Conservation (phyloP, 106 monocot species). For the Dioscorea alata region DNA sequence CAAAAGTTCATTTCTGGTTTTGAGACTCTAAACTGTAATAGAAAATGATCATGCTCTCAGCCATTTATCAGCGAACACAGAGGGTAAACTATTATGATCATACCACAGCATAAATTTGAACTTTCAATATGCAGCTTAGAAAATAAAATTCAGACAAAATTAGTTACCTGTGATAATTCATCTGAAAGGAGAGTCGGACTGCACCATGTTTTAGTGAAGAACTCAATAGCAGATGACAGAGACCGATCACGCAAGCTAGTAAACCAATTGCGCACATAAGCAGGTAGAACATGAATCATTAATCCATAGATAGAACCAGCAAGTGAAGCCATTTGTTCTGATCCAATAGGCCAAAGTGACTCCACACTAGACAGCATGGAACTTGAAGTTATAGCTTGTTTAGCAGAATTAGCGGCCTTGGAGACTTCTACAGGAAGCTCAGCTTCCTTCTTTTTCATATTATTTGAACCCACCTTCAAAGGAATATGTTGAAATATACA, state of each 20-base stretch:
- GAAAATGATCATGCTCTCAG: no score
- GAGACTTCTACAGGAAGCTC: constrained; percentile 60
- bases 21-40: no score
- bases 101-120: no score
- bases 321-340: constrained; percentile 69
- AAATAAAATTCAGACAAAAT: not conserved
- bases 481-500: constrained; percentile 92
- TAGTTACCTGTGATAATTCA: constrained; percentile 84
- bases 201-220: constrained; percentile 84
- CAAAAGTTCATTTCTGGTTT: no score
- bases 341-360: constrained; percentile 71
- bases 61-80: no score
- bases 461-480: constrained; percentile 32
- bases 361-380: constrained; percentile 47
- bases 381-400: constrained; percentile 40
- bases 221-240: constrained; percentile 62
- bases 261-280: constrained; percentile 95
- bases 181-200: constrained; percentile 81
- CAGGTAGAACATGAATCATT: constrained; percentile 82
- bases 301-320: constrained; percentile 88
- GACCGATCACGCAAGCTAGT: constrained; percentile 77
- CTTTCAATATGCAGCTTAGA: no score
- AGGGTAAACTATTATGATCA: no score
- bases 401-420: constrained; percentile 71
- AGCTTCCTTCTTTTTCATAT: constrained; percentile 64